Base-by-base conservation (phyloP, 495 filamentous ascomycete species). In the Talaromyces adpressus region DNA sequence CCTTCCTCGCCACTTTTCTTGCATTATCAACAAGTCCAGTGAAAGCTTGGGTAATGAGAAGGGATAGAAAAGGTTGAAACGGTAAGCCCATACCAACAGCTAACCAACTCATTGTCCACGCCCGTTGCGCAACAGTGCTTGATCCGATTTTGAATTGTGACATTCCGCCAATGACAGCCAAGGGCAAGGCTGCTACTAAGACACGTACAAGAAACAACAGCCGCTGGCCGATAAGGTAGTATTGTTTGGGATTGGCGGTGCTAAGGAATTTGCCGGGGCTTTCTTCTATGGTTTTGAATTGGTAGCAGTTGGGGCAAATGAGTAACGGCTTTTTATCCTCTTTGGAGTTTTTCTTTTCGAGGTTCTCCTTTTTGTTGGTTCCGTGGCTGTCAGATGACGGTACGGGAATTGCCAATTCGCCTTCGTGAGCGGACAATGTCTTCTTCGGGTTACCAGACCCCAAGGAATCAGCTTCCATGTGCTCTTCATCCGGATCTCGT, bases 41-140 rank as follows among this genome's bases (percentile, higher is more conserved):
- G 25, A 59, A 34, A 6, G 16, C 18, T 14, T 23, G 29, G 2
- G 22, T 8, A 9, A 62, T 1, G 1, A 51, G 9, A 12, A 18
- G 7, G 7, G 59, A 20, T 4, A 51, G 8, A 25, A 16, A 32
- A 16, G 59, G 34, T 14, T 30, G 20, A 18, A 47, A 0, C 7
- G 59, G 36, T 6, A 47, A 2, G 7, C 11, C 41, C 47, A 73
- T 70, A 3, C 72, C 72, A 0, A 68, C 53, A 4, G 69, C 67
- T 23, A 78, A 34, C 76, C 75, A 78, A 3, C 62, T 63, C 70
- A 78, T 73, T 62, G 69, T 78, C 66, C 76, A 78, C 8, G 65
- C 62, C 14, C 73, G 65, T 63, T 78, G 75, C 14, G 63, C 53
- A 1, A 32, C 14, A 7, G 73, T 75, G 41, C 73, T 77, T 12